Evolutionary conservation across 441 rosid species (phyloP), one percentile per base, ranked within the genome.

Genomic region (Euphorbia corollata): DNA sequence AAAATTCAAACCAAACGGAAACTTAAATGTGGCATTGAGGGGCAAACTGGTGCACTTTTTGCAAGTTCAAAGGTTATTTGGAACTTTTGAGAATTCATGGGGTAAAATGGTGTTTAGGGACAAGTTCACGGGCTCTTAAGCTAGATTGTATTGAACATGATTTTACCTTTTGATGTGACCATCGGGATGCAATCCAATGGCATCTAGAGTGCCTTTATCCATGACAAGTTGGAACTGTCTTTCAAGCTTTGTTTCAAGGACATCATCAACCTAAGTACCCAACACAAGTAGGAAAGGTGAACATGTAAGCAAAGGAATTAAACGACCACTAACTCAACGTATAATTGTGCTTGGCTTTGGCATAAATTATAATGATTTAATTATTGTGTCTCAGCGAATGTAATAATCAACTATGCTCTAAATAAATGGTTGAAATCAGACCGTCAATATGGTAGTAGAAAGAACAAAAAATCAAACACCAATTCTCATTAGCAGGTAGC

Each of bases 121-220:
- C 32, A 27, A 27, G 1, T 27, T 27, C 32, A 27, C 2, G 32
- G 32, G 32, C 32, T 27, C 32, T 27, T 27, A 27, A 27, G 32
- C 32, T 4, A 27, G 32, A 27, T 1, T 1, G 32, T 27, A 27
- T 27, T 27, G 4, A 1, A 4, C 32, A 51, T 34, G 69, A 39
- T 16, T 70, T 74, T 64, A 93, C 97, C 97, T 93, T 85, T 84
- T 93, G 71, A 84, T 75, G 45, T 83, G 81, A 63, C 96, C 93
- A 72, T 91, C 99, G 30, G 97, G 89, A 74, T 93, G 97, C 86
- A 93, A 81, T 50, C 99, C 99, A 73, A 91, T 86, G 59, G 97
- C 99, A 82, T 93, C 99, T 47, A 93, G 76, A 56, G 97, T 93
- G 67, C 96, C 99, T 82, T 93, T 91, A 82, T 91, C 99, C 84